Evolutionary conservation across 306 rosid species (phyloP), one percentile per base, ranked within the genome.

Genomic region (Heteromeles arbutifolia): DNA sequence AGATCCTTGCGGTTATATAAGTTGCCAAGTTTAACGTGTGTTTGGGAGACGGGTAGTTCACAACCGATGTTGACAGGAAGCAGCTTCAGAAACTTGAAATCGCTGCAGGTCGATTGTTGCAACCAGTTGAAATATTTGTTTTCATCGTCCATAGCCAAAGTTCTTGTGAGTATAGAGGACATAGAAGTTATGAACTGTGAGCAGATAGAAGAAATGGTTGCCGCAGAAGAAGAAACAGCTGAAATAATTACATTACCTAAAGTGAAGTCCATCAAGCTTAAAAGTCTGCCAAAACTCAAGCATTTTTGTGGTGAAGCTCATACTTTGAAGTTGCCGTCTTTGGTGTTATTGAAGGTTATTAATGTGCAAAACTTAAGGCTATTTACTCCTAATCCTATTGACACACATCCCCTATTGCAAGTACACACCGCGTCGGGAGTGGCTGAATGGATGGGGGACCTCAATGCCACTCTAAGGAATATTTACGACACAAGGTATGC

Each of bases 1-100:
- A 11, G 65, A 3, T 4, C 1, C 3, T 59, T 59, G 32, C 0
- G 0, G 0, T 59, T 59, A 2, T 0, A 0, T 5, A 0, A 0
- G 0, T 25, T 59, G 31, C 65, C 19, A 59, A 12, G 18, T 2
- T 59, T 59, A 0, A 25, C 0, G 9, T 0, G 6, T 6, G 8
- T 59, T 22, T 59, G 65, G 65, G 65, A 59, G 13, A 59, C 3
- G 2, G 9, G 32, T 4, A 11, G 14, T 25, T 59, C 18, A 59
- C 65, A 25, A 2, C 65, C 2, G 6, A 25, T 48, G 19, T 48
- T 59, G 4, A 11, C 65, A 25, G 32, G 53, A 5, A 15, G 53
- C 19, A 48, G 65, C 10, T 59, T 59, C 1, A 19, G 65, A 59
- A 59, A 59, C 65, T 24, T 59, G 8, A 25, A 14, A 25, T 25